These are phyloP conservation scores for Huiozyma naganishii DNA, from an alignment of 805 yeast species.

Conservation along the genomic window DNA sequence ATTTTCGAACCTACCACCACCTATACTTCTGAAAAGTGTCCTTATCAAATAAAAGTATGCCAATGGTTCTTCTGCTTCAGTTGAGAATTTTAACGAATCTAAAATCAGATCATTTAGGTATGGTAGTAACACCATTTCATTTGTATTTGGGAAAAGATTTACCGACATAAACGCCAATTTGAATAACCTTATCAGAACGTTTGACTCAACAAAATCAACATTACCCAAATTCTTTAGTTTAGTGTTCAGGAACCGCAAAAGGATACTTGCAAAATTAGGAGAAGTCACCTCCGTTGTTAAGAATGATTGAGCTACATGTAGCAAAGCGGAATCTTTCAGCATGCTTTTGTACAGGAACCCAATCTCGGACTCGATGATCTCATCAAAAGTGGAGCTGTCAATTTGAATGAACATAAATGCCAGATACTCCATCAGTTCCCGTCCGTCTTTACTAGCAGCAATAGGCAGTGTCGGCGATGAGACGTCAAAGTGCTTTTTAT, in stretches of 20 bases:
- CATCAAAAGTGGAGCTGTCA: slow-evolving; percentile 93
- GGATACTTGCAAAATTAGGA: slow-evolving; percentile 77
- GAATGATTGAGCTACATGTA: slow-evolving; percentile 89
- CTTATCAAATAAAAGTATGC: slow-evolving; percentile 82
- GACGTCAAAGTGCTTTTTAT: slow-evolving; percentile 40
- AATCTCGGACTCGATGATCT: slow-evolving; percentile 73
- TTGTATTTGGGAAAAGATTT: slow-evolving; percentile 74
- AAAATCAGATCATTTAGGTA: slow-evolving; percentile 77
- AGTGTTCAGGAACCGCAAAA: slow-evolving; percentile 63
- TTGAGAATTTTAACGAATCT: slow-evolving; percentile 65
- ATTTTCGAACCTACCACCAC: slow-evolving; percentile 93
- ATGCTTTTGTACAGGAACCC: slow-evolving; percentile 68
- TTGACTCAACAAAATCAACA: slow-evolving; percentile 64
- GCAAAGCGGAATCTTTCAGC: slow-evolving; percentile 70
- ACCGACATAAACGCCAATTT: slow-evolving; percentile 94
- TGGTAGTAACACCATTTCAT: slow-evolving; percentile 81
- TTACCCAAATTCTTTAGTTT: slow-evolving; percentile 73
- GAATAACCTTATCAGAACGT: slow-evolving; percentile 74
- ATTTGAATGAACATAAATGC: slow-evolving; percentile 89
- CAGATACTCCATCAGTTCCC: slow-evolving; percentile 89
- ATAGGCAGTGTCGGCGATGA: slow-evolving; percentile 78
- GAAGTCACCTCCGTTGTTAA: slow-evolving; percentile 91
- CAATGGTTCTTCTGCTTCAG: slow-evolving; percentile 82
- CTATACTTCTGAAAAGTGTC: slow-evolving; percentile 84
- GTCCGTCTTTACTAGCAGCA: slow-evolving; percentile 82